Evolutionary conservation across 257 asterid genomes (phyloP).

Genomic region (Solanum pimpinellifolium): DNA sequence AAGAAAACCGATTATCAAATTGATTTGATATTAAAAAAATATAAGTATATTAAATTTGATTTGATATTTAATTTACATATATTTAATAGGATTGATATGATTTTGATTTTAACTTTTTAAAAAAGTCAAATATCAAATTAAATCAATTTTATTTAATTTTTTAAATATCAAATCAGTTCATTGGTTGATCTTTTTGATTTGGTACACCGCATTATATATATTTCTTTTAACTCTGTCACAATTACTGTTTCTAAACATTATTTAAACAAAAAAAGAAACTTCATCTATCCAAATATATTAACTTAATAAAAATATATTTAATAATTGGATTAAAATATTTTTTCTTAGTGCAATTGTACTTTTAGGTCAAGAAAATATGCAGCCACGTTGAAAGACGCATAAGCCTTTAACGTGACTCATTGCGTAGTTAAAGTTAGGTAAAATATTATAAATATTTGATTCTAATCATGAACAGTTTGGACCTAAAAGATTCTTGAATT

Average conservation of each 20-base stretch:
- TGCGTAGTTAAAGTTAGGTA: not conserved
- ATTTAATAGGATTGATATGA: not conserved
- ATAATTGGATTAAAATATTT: not conserved
- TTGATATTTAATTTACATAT: too few relatives aligned
- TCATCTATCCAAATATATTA: not conserved
- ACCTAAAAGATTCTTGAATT: not conserved
- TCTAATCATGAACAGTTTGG: not conserved
- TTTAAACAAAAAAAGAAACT: not conserved
- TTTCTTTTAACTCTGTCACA: not conserved
- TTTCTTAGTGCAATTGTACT: not conserved
- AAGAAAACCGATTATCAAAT: too few relatives aligned
- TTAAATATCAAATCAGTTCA: not conserved
- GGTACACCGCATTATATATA: not conserved
- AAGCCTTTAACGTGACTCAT: not conserved
- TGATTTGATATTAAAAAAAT: not conserved
- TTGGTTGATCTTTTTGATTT: not conserved
- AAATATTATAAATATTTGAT: not conserved
- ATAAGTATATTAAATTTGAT: too few relatives aligned
- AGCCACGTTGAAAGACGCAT: not conserved
- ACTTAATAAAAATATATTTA: not conserved
- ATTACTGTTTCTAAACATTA: not conserved
- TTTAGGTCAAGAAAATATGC: not conserved
- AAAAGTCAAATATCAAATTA: not conserved
- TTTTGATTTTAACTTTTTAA: not conserved
- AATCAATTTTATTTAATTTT: not conserved